Evolutionary conservation across 2,329 filamentous ascomycete genomes (phyloP), one percentile per base, ranked within the genome.

Genomic region (Nannizzia gypsea): DNA sequence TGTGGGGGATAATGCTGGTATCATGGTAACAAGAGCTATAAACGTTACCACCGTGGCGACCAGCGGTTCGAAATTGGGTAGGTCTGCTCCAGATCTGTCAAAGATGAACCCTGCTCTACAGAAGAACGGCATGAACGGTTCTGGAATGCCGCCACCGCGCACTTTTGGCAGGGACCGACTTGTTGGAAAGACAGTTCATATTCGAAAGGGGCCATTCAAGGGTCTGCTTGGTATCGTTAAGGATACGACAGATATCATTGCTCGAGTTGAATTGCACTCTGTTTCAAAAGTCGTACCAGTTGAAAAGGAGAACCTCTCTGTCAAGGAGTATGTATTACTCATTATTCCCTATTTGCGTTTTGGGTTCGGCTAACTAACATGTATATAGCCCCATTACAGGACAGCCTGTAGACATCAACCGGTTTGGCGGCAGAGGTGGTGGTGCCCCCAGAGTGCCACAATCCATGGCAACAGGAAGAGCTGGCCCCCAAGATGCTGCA

Each of bases 191-290:
- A 96, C 90, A 0, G 90, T 97, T 50, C 89, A 87, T 57, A 88
- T 97, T 68, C 84, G 86, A 60, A 90, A 87, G 70, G 93, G 93
- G 28, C 85, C 87, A 22, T 90, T 92, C 78, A 99, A 99, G 75
- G 92, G 92, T 60, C 80, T 96, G 48, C 78, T 97, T 46, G 93
- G 93, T 67, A 95, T 96, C 65, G 91, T 99, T 67, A 96, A 96
- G 71, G 92, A 97, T 70, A 88, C 92, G 0, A 95, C 89, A 5
- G 91, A 95, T 67, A 83, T 83, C 2, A 84, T 88, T 68, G 92
- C 90, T 31, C 87, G 91, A 64, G 88, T 99, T 46, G 93, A 99
- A 74, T 78, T 99, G 42, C 92, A 97, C 71, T 91, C 91, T 4
- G 96, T 95, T 77, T 89, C 86, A 75, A 97, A 96, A 78, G 87